Evolutionary conservation across 2,329 filamentous ascomycete genomes (phyloP), one percentile per base, ranked within the genome.

Genomic region (Fusarium sp.): DNA sequence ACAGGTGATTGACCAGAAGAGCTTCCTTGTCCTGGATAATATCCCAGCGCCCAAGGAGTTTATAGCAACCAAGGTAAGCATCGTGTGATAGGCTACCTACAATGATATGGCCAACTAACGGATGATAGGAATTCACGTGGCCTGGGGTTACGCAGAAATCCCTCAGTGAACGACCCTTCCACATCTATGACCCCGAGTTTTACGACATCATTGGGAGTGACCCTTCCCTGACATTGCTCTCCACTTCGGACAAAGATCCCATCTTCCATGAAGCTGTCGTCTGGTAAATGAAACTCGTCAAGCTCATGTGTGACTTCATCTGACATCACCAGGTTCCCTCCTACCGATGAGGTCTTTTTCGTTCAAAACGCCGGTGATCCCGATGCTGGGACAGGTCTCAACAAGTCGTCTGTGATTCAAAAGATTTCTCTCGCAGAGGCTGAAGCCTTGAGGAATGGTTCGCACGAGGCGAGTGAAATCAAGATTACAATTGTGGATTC

Each of bases 231-330:
- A 88, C 88, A 1, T 79, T 88, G 16, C 83, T 89, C 9, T 87
- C 86, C 2, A 80, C 84, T 6, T 82, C 85, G 0, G 83, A 81
- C 0, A 79, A 77, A 0, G 82, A 88, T 56, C 87, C 86, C 0
- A 74, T 88, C 6, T 90, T 88, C 52, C 89, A 90, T 64, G 89
- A 90, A 73, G 88, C 88, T 8, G 86, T 88, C 11, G 83, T 88
- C 0, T 90, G 87, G 86, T 77, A 42, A 14, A 75, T 69, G 3
- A 0, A 20, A 2, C 1, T 1, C 9, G 1, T 6, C 3, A 2
- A 20, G 0, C 4, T 16, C 8, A 7, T 6, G 2, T 3, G 4
- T 1, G 2, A 16, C 22, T 9, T 5, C 29, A 52, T 59, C 3
- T 69, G 3, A n/a, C 2, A 0, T 1, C 16, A 5, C 0, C 8